A percentile compares a stretch with the other conserved stretches of the same genome.
phyloP scores from a whole-genome alignment of 305 asterid genomes.

The Solanum hybrid region DNA sequence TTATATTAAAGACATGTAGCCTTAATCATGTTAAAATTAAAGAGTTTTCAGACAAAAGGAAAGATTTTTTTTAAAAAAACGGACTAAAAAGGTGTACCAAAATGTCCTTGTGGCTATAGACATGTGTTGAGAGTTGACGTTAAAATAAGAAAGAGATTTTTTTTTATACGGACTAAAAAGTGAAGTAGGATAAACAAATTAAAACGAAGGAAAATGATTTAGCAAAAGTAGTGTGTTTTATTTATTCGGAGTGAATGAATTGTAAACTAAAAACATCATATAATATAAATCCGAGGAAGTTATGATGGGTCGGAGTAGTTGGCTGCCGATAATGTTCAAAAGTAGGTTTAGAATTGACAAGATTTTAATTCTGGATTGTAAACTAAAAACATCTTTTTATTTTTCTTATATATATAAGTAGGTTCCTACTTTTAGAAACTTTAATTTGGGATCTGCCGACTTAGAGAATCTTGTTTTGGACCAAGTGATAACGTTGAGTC shows the following conservation, averaged over 20 bases:
- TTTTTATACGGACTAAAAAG: no score
- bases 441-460: not conserved
- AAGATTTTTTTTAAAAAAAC: no score
- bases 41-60: no score
- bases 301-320: not conserved
- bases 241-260: no score
- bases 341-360: not conserved
- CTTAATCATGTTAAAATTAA: no score
- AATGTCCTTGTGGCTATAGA: not conserved
- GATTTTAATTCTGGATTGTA: not conserved
- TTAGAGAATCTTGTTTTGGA: not conserved
- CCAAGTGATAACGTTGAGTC: not conserved
- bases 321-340: not conserved
- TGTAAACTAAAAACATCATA: not conserved
- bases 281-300: not conserved
- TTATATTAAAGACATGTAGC: no score
- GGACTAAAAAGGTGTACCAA: no score
- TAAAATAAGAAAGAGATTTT: no score
- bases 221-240: no score
- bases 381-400: not conserved
- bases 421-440: not conserved
- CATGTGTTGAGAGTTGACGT: not conserved
- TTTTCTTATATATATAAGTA: no score
- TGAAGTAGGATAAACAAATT: not conserved
- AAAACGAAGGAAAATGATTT: fast-evolving